Evolutionary conservation across 2,329 filamentous ascomycete species (phyloP).

Genomic region (Amphichorda felina): DNA sequence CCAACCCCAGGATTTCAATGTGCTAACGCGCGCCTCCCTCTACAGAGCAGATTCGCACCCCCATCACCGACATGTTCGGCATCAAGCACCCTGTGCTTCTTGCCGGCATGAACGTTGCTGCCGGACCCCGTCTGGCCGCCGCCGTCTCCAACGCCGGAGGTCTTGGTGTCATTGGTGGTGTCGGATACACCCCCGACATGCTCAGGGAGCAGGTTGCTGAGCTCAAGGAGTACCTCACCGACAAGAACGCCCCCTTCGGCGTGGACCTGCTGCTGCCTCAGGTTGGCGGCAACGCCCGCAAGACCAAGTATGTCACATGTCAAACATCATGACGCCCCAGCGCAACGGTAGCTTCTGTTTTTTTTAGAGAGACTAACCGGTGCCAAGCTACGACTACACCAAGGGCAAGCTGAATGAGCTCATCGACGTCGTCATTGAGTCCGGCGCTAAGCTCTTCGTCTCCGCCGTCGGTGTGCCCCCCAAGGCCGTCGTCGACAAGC

Average conservation of each 20-base stretch:
- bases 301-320: conserved; percentile 63
- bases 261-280: conserved; percentile 90
- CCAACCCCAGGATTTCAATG: background rate
- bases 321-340: too few relatives aligned
- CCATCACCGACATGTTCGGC: conserved; percentile 89
- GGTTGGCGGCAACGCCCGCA: conserved; percentile 85
- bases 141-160: conserved; percentile 96
- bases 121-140: conserved; percentile 88
- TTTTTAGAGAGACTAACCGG: too few relatives aligned
- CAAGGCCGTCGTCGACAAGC: conserved; percentile 74
- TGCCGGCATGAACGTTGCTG: conserved; percentile 98
- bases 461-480: conserved; percentile 92
- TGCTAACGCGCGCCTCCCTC: background rate
- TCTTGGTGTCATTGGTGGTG: conserved; percentile 90
- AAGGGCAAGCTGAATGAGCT: conserved; percentile 95
- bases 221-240: conserved; percentile 74
- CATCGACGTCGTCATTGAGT: conserved; percentile 84
- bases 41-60: conserved; percentile 60
- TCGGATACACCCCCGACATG: conserved; percentile 96
- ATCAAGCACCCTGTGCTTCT: conserved; percentile 95
- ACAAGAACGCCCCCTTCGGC: conserved; percentile 92
- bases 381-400: conserved; percentile 88
- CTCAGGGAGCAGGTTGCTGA: conserved; percentile 88
- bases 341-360: too few relatives aligned
- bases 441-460: conserved; percentile 85